Base-by-base conservation (phyloP, 1,284 basidiomycete species). In the Ceratobasidium sp. region DNA sequence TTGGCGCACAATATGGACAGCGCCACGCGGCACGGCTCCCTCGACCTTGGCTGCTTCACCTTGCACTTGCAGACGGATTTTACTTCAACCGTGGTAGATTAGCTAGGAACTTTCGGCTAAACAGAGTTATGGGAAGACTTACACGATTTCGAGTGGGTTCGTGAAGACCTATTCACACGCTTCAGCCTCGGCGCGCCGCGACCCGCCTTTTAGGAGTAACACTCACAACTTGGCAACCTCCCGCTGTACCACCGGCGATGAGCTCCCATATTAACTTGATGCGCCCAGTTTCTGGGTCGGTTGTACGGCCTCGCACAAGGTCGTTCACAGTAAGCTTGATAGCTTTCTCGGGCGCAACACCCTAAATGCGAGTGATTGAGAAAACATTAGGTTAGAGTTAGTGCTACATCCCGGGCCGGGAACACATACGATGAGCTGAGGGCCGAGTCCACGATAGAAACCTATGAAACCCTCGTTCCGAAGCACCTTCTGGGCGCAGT, bases 241-340 rank as follows among this genome's bases (percentile, higher is more conserved):
- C 97, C 41, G 97, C 97, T 48, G 89, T 86, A 80, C 94, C 97
- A 86, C 97, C 97, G 51, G 97, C 97, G 11, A 95, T 77, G 11
- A 99, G 79, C 84, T 99, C 98, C 93, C 94, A 97, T 22, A 81
- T 80, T 45, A 98, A 80, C 67, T 91, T 89, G 82, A 99, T 99
- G 74, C 93, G 89, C 27, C 98, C 98, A 7, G 97, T 98, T 82
- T 97, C 95, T 41, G 96, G 94, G 83, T 99, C 96, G 83, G 91
- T 97, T 15, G 92, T 90, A 75, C 90, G 88, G 22, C 89, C 87
- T 71, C 97, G 91, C 45, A 99, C 88, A 67, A 98, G 85, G 81
- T 99, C 97, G 85, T 99, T 99, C 77, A 99, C 92, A 1, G 97
- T 98, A 75, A 97, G 85, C 83, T 99, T 98, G 84, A 98, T 97